Conservation (phyloP, 2,329 filamentous ascomycete genomes). For the Paraconiothyrium brasiliense region DNA sequence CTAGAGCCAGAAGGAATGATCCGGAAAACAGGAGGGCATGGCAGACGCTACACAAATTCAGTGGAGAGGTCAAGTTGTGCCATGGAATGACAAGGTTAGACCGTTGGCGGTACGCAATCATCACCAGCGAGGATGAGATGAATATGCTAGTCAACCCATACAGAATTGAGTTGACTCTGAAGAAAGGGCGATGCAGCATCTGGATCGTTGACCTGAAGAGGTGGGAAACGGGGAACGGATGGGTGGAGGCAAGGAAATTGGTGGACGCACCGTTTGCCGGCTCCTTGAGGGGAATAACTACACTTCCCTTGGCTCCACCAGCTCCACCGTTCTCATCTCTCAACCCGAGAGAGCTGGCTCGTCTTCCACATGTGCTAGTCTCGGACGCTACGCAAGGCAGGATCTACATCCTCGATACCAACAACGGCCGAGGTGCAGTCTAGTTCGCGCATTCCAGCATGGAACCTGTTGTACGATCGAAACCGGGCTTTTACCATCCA, state of each 20-base stretch:
- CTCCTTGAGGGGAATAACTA: not conserved
- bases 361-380: not conserved
- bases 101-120: slow-evolving; percentile 3
- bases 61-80: not conserved
- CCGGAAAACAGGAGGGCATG: not conserved
- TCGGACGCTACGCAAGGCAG: slow-evolving; percentile 5
- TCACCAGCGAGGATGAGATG: slow-evolving; percentile 6
- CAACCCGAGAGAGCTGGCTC: not conserved
- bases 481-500: not conserved
- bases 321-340: not conserved
- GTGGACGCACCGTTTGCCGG: slow-evolving; percentile 1
- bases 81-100: slow-evolving; percentile 2
- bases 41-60: not conserved
- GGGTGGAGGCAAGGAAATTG: slow-evolving; percentile 1
- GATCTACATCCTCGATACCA: not conserved
- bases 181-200: not conserved
- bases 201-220: slow-evolving; percentile 5
- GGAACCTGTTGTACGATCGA: not conserved
- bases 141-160: too few relatives aligned
- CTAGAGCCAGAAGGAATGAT: not conserved
- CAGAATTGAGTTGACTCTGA: not conserved
- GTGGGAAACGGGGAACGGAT: not conserved
- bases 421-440: not conserved
- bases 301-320: not conserved
- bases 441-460: slow-evolving; percentile 7